phyloP scores from a whole-genome alignment of 1,284 basidiomycete species.

The Fereydounia khargensis region DNA sequence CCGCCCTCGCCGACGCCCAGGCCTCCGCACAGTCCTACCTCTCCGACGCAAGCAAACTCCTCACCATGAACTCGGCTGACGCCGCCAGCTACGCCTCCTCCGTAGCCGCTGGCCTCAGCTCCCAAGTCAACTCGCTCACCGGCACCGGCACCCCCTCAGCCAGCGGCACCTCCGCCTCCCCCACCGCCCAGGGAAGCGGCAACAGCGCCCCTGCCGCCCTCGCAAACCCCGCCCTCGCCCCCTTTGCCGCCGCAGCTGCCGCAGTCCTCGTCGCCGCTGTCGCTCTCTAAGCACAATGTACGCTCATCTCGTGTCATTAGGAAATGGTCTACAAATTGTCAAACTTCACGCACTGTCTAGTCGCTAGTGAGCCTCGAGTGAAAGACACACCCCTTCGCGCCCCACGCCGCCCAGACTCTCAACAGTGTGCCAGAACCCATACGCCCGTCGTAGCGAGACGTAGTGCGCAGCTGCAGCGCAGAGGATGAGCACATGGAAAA shows the following conservation, averaged over 20 bases:
- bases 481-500: conserved; percentile 78
- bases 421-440: conserved; percentile 53
- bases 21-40: neutral
- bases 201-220: no score
- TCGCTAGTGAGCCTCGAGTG: no score
- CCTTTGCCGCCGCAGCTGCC: no score
- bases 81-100: neutral
- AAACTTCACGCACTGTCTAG: no score
- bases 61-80: neutral
- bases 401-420: conserved; percentile 17
- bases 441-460: conserved; percentile 43
- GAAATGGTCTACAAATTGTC: no score
- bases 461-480: conserved; percentile 76
- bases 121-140: neutral
- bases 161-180: neutral
- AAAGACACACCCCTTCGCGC: conserved; percentile 23
- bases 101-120: neutral
- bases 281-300: no score
- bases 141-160: neutral
- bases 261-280: no score
- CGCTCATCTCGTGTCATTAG: no score
- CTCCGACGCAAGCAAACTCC: neutral
- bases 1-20: neutral
- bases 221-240: no score
- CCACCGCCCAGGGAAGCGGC: no score